Evolutionary conservation across 495 filamentous ascomycete species (phyloP).

Genomic region (Glutinoglossum americanum): DNA sequence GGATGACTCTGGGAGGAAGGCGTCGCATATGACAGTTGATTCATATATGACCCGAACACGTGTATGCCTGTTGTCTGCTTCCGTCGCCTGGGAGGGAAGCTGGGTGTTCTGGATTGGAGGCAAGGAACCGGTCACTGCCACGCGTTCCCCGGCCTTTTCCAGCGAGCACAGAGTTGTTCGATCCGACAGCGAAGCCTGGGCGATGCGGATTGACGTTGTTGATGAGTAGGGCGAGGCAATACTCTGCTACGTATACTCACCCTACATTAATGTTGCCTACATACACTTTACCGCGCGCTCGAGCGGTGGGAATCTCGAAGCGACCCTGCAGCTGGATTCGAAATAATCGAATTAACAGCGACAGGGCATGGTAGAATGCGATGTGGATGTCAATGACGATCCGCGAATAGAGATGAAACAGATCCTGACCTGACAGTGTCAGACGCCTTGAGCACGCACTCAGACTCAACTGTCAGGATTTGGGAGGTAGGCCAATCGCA

Average conservation of each 20-base stretch:
- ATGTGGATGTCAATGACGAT: background rate
- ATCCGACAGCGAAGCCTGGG: background rate
- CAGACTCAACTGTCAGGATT: background rate
- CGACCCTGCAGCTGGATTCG: too few species aligned
- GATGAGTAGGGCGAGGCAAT: background rate
- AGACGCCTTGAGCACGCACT: too few species aligned
- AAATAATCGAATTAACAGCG: too few species aligned
- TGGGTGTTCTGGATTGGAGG: background rate
- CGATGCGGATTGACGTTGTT: background rate
- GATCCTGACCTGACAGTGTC: background rate
- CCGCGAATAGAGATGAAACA: slow-evolving; percentile 1
- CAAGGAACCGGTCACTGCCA: slow-evolving; percentile 1
- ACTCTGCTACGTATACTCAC: background rate
- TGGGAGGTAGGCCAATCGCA: background rate
- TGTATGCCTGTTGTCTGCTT: slow-evolving; percentile 1
- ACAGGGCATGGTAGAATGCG: too few species aligned
- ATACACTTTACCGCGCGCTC: background rate
- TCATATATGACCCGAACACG: slow-evolving; percentile 1
- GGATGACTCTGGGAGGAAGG: background rate
- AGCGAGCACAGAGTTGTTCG: background rate
- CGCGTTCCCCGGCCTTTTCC: background rate
- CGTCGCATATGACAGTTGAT: background rate
- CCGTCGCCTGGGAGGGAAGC: background rate
- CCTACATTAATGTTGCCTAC: too few species aligned
- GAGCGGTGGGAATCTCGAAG: background rate